phyloP scores from a whole-genome alignment of 345 rosid genomes.

The Pugionium cornutum region DNA sequence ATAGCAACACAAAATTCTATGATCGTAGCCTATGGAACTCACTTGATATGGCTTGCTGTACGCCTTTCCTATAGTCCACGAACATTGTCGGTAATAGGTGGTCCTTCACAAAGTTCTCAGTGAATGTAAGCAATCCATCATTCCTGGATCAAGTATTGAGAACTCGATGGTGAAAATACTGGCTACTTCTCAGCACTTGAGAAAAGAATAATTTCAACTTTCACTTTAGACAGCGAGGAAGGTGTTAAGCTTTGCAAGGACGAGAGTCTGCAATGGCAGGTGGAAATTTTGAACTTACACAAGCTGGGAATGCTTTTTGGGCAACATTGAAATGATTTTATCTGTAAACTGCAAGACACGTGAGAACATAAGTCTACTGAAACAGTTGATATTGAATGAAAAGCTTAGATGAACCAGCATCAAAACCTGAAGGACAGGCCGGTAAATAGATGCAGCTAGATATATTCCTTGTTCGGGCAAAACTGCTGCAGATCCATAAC shows the following conservation, averaged over 20 bases:
- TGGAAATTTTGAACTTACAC: slow-evolving; percentile 59
- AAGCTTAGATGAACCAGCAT: slow-evolving; percentile 33
- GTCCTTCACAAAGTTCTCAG: slow-evolving; percentile 97
- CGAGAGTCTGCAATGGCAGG: slow-evolving; percentile 13
- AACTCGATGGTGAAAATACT: slow-evolving; percentile 11
- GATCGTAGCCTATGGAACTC: slow-evolving; percentile 45
- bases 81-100: slow-evolving; percentile 96
- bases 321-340: slow-evolving; percentile 81
- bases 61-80: slow-evolving; percentile 95
- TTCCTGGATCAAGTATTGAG: slow-evolving; percentile 53
- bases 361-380: slow-evolving; percentile 23
- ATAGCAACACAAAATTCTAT: slow-evolving; percentile 24
- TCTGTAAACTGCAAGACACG: slow-evolving; percentile 84
- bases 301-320: slow-evolving; percentile 78
- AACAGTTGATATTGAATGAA: slow-evolving; percentile 22
- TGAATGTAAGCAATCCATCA: slow-evolving; percentile 91
- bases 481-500: slow-evolving; percentile 95
- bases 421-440: slow-evolving; percentile 93
- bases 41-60: slow-evolving; percentile 99
- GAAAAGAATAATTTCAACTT: slow-evolving; percentile 20
- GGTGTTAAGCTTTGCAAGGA: slow-evolving; percentile 19
- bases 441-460: slow-evolving; percentile 89
- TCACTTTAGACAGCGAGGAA: slow-evolving; percentile 18
- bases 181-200: slow-evolving; percentile 16
- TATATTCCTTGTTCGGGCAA: slow-evolving; percentile 99